phyloP scores from a whole-genome alignment of 1,139 yeast genomes.

The Diutina neorugosa region DNA sequence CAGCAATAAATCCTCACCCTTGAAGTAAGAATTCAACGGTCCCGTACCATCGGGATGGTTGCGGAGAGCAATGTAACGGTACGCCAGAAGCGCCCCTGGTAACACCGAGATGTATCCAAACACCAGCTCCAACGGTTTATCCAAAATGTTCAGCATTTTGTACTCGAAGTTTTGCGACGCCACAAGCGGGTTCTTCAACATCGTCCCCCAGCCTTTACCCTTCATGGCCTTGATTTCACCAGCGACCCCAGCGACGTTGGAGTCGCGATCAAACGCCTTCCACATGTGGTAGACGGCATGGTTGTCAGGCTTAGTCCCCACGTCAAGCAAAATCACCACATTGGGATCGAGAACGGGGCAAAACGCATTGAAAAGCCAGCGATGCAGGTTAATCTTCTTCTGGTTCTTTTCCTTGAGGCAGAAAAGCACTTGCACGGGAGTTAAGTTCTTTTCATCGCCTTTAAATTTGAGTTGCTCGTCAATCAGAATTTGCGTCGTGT shows the following conservation, averaged over 20 bases:
- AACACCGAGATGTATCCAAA: slow-evolving; percentile 90
- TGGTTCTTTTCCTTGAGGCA: slow-evolving; percentile 83
- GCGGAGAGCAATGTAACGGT: slow-evolving; percentile 76
- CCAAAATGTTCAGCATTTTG: slow-evolving; percentile 89
- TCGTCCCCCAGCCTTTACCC: slow-evolving; percentile 70
- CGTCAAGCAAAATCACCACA: slow-evolving; percentile 75
- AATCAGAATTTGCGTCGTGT: slow-evolving; percentile 80
- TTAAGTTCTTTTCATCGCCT: slow-evolving; percentile 65
- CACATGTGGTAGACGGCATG: slow-evolving; percentile 83
- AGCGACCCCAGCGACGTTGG: slow-evolving; percentile 96
- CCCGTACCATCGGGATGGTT: slow-evolving; percentile 89
- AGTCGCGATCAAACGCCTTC: slow-evolving; percentile 94
- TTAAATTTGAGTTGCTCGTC: slow-evolving; percentile 78
- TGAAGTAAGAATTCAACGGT: slow-evolving; percentile 77
- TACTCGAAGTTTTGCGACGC: slow-evolving; percentile 97
- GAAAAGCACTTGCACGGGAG: slow-evolving; percentile 86
- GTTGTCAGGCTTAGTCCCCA: slow-evolving; percentile 81
- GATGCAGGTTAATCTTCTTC: slow-evolving; percentile 86
- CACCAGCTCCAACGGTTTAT: slow-evolving; percentile 85
- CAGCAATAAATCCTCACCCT: slow-evolving; percentile 61
- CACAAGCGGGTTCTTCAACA: slow-evolving; percentile 71
- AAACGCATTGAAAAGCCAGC: slow-evolving; percentile 90
- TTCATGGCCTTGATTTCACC: slow-evolving; percentile 94
- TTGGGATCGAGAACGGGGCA: slow-evolving; percentile 87
- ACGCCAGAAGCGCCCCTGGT: slow-evolving; percentile 95